Evolutionary conservation across 257 asterid species (phyloP), one percentile per base, ranked within the genome.

Genomic region (Penstemon barbatus): DNA sequence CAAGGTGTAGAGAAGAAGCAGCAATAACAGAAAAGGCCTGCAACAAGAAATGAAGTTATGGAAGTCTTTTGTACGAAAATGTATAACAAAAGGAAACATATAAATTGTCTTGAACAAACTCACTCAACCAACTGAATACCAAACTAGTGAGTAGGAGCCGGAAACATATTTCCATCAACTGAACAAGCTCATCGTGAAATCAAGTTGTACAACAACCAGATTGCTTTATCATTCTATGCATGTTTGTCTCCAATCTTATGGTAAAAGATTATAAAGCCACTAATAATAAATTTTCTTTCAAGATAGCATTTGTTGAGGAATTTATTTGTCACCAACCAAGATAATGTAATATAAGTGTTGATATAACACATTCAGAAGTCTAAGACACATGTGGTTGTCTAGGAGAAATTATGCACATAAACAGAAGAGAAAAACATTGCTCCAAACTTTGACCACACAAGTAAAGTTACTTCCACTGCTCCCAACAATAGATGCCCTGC

Each of bases 1-100:
- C 92, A 15, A 94, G 86, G 79, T 89, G 99, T 75, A 94, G 79
- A 13, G 93, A 91, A 86, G 99, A 94, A 71, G 96, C 84, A 18
- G 98, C 96, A 79, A 94, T 94, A 67, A 91, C 96, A 68, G 97
- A 89, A 80, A 94, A 91, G 62, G 99, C 99, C 99, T 94, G 88
- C 79, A 79, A 72, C 62, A 66, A 56, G 51, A 65, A 66, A 62
- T 56, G 61, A 50, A 73, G 49, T 62, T 50, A 51, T 36, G 54
- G 9, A 69, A 70, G 53, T 13, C 39, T 13, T 2, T 7, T 6
- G 8, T 37, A 25, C 33, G 33, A 25, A 25, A 46, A 46, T 46
- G 51, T 46, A 7, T 46, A 6, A 7, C 3, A 6, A 46, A 12
- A 12, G 51, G 8, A 46, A 46, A 46, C 10, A 46, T 3, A 46